Evolutionary conservation across 2,329 filamentous ascomycete species (phyloP).

Genomic region (Scolecobasidium constrictum): DNA sequence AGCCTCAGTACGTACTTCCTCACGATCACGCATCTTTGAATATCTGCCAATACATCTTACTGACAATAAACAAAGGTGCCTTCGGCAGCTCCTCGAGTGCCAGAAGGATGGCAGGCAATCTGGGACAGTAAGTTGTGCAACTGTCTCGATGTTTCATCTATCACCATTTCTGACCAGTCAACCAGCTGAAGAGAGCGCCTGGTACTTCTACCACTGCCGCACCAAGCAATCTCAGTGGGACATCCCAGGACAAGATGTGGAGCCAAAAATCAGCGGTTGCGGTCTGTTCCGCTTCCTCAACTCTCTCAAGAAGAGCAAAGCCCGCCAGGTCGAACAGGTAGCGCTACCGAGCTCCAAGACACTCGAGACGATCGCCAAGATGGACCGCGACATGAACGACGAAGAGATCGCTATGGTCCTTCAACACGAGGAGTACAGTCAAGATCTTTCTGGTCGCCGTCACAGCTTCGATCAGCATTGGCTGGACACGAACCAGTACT

Average conservation of each 20-base stretch:
- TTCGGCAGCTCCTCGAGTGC: background rate
- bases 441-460: background rate
- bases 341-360: background rate
- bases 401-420: background rate
- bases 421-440: background rate
- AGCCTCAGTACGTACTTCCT: no score
- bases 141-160: no score
- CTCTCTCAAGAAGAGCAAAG: background rate
- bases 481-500: background rate
- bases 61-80: no score
- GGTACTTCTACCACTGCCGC: background rate
- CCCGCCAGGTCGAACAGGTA: background rate
- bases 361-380: background rate
- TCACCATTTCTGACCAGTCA: background rate
- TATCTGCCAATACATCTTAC: no score
- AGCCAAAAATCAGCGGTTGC: background rate
- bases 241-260: background rate
- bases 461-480: background rate
- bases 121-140: background rate
- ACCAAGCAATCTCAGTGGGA: background rate
- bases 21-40: no score
- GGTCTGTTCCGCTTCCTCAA: background rate
- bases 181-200: background rate
- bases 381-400: background rate
- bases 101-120: background rate